A percentile compares a stretch with the other conserved stretches of the same genome.
Conservation (phyloP, 73 alveolate genomes). For the Breviolum minutum region DNA sequence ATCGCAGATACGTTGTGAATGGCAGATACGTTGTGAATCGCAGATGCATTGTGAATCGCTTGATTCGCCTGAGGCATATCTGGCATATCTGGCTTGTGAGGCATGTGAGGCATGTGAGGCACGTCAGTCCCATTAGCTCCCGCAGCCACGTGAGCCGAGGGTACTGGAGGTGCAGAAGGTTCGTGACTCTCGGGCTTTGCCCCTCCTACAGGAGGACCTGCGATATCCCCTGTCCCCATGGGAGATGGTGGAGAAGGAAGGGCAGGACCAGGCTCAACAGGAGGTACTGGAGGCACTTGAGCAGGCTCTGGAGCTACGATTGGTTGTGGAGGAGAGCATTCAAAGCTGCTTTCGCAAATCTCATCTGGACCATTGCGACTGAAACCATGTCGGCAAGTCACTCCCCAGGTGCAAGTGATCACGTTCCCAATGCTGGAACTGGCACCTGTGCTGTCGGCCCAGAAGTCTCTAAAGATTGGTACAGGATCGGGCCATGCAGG, state of each 20-base stretch:
- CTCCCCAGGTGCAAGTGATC: conserved; percentile 33
- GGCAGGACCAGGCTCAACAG: background rate
- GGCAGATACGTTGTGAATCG: no score
- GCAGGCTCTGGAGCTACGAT: background rate
- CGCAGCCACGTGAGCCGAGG: background rate
- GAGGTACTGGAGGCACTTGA: background rate
- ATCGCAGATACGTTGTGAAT: background rate
- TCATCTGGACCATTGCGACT: background rate
- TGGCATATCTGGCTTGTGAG: background rate
- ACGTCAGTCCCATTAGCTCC: background rate
- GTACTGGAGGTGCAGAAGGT: background rate
- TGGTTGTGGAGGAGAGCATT: background rate
- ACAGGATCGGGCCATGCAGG: background rate
- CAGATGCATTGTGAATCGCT: background rate
- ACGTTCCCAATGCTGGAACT: background rate
- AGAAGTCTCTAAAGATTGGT: no score
- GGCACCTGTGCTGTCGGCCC: conserved; percentile 5
- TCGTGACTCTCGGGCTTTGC: background rate
- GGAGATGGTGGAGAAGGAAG: background rate
- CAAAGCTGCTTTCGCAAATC: conserved; percentile 15
- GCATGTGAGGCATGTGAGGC: background rate
- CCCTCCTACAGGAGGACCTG: background rate
- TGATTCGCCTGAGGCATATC: background rate
- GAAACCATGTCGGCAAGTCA: conserved; percentile 6
- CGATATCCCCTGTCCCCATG: background rate